phyloP scores from a whole-genome alignment of 495 filamentous ascomycete genomes.

The Pyrenopolyporus hunteri region DNA sequence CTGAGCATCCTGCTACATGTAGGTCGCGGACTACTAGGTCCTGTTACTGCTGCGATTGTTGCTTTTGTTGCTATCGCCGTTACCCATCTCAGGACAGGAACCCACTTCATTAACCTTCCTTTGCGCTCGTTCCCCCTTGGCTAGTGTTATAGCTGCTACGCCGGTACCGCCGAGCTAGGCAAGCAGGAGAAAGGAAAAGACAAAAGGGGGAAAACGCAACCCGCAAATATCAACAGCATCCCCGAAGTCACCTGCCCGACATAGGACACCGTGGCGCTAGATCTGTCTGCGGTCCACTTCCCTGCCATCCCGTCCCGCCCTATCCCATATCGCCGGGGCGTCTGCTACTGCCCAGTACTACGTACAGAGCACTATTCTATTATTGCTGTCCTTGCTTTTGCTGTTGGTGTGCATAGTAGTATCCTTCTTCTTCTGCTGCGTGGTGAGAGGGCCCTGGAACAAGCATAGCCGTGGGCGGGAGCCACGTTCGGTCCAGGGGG shows the following conservation, averaged over 20 bases:
- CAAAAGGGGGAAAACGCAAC: no score
- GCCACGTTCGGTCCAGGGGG: conserved; percentile 27
- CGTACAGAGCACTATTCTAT: no score
- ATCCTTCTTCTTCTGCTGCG: conserved; percentile 23
- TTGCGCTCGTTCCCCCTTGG: conserved; percentile 10
- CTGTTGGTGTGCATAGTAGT: conserved; percentile 23
- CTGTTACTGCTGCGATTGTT: background rate
- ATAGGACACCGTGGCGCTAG: conserved; percentile 28
- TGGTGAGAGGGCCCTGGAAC: conserved; percentile 12
- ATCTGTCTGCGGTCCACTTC: conserved; percentile 29
- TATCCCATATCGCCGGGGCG: conserved; percentile 36
- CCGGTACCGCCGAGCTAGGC: conserved; percentile 27
- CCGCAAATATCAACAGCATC: conserved; percentile 10
- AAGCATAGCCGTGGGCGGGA: conserved; percentile 29
- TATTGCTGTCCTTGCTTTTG: conserved; percentile 7
- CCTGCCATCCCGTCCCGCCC: conserved; percentile 31
- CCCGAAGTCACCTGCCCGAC: conserved; percentile 35
- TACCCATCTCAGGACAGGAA: conserved; percentile 14
- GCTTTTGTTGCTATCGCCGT: conserved; percentile 13
- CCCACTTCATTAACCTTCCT: no score
- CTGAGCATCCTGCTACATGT: conserved; percentile 8
- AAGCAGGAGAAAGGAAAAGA: conserved; percentile 7
- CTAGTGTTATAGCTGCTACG: conserved; percentile 29
- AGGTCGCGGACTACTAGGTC: no score
- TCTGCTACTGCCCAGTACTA: background rate